Evolutionary conservation across 2,329 filamentous ascomycete species (phyloP).

Genomic region (Aspergillus caelatus): DNA sequence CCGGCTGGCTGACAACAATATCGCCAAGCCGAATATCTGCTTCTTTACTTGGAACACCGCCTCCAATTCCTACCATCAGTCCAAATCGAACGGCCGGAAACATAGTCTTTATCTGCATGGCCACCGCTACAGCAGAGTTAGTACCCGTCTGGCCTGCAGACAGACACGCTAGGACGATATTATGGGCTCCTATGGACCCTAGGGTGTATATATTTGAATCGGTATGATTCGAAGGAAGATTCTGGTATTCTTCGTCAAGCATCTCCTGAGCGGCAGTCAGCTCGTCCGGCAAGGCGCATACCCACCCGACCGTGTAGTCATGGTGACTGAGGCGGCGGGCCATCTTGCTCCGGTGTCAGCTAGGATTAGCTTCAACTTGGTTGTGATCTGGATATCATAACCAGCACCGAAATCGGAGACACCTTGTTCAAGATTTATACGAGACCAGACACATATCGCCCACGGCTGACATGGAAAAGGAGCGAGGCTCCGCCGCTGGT

Average conservation of each 20-base stretch:
- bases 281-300: slow-evolving; percentile 42
- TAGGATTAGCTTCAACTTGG: background rate
- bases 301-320: slow-evolving; percentile 46
- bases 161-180: slow-evolving; percentile 24
- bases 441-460: background rate
- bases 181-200: slow-evolving; percentile 21
- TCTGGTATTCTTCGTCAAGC: slow-evolving; percentile 41
- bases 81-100: slow-evolving; percentile 23
- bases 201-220: slow-evolving; percentile 25
- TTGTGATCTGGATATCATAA: background rate
- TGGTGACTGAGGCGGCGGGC: background rate
- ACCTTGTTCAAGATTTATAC: background rate
- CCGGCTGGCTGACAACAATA: slow-evolving; percentile 24
- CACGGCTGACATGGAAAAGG: slow-evolving; percentile 3
- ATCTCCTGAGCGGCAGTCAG: slow-evolving; percentile 38
- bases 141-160: slow-evolving; percentile 19
- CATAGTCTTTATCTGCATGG: slow-evolving; percentile 17
- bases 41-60: slow-evolving; percentile 20
- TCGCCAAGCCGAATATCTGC: slow-evolving; percentile 29
- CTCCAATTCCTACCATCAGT: slow-evolving; percentile 28
- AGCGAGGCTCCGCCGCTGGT: slow-evolving; percentile 3
- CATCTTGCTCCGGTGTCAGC: background rate
- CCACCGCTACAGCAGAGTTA: slow-evolving; percentile 17
- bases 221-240: background rate
- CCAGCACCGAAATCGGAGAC: background rate